Evolutionary conservation across 805 yeast genomes (phyloP), one percentile per base, ranked within the genome.

Genomic region (Kodamaea laetipori): DNA sequence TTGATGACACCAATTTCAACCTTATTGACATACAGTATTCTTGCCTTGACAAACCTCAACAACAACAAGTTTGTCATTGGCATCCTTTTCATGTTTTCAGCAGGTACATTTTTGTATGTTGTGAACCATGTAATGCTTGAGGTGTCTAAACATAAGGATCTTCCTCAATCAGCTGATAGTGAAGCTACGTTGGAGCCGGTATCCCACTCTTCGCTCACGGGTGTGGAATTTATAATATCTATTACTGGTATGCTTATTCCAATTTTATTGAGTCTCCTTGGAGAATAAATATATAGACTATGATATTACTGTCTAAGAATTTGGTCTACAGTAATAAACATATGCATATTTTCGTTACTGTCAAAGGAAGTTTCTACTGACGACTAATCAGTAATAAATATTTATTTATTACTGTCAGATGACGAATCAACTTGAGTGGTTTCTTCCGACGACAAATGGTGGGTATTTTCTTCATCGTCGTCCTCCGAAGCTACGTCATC

Each of bases 51-150:
- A 10, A 61, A 66, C 11, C 39, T 49, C 24, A 52, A 49, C 46
- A 36, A 37, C 19, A 56, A 54, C 45, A 61, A 65, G 19, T 66
- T 71, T 56, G 63, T 68, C 51, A 66, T 82, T 16, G 86, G 85
- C 0, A 56, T 74, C n/a, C 59, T 86, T 37, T 60, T 84, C 36
- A 61, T 83, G 3, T 78, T 83, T 53, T 76, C 84, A 45, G 87
- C 85, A 6, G 94, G 94, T 6, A 81, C 89, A 1, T 85, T 86
- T 54, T 57, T 84, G 18, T 86, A 76, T 53, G 87, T 86, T 26
- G 86, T 88, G 8, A 69, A 80, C 50, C 87, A 85, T 54, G 78
- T 84, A 3, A 70, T 82, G 67, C 63, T 68, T 39, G 77, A 74
- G 25, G 47, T 55, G 7, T 6, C 43, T 26, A 13, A 12, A 6